Evolutionary conservation across 1,284 basidiomycete genomes (phyloP), one percentile per base, ranked within the genome.

Genomic region (Hemileia vastatrix): DNA sequence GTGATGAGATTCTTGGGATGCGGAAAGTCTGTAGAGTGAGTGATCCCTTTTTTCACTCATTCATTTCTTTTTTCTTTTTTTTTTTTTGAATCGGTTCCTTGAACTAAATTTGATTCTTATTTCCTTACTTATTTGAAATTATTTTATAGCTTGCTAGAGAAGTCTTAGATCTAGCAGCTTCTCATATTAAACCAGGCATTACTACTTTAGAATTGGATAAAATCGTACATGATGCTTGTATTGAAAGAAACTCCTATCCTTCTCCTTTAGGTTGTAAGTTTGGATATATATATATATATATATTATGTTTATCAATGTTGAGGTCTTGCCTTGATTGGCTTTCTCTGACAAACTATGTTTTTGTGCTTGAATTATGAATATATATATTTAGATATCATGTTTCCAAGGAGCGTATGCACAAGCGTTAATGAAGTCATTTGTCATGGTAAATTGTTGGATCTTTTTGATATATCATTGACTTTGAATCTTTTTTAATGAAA

Each of bases 401-500:
- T 87, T 76, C 94, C 94, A 24, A 96, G 97, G 80, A 95, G 90
- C 49, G 84, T 96, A 52, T 99, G 95, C 86, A 94, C 88, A 84
- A 88, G 78, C 27, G 80, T 98, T 47, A 98, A 99, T 77, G 95
- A 98, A 77, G 86, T 86, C 62, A 94, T 98, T 71, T 98, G 95
- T 76, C 95, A 98, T 77, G 76, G 77, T 68, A 32, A 49, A 64
- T 47, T 6, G 11, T 9, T 18, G 9, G 24, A 21, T 11, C 27
- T 6, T 24, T 6, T 0, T 44, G 68, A 67, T 6, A 67, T 70
- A 33, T 64, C 69, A 15, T 63, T 67, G 57, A 68, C 70, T 64
- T 45, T 70, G 21, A 44, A 44, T 13, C 6, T 15, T 11, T 43
- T 4, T 15, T 15, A 2, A 27, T 8, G 6, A 8, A 27, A 19